Evolutionary conservation across 192 early-diverging fungal species (phyloP).

Genomic region (Rhizophagus clarus): DNA sequence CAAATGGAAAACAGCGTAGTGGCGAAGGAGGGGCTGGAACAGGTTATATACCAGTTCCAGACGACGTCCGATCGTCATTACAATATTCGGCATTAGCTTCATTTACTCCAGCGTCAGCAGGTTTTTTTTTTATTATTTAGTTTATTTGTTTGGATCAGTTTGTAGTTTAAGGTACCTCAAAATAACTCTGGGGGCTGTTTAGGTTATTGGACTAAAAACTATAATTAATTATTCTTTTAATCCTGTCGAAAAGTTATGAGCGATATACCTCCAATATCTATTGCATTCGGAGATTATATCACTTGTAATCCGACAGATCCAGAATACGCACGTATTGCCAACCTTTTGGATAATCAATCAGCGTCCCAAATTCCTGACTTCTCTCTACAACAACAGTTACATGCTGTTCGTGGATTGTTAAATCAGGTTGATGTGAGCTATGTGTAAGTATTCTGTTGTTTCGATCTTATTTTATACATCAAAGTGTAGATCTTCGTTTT

Average conservation of each 20-base stretch:
- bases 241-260: not conserved
- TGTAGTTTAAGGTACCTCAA: not conserved
- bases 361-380: not conserved
- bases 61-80: slow-evolving; percentile 18
- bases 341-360: slow-evolving; percentile 2
- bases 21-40: not conserved
- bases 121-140: slow-evolving; percentile 22
- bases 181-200: not conserved
- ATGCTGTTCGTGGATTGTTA: slow-evolving; percentile 8
- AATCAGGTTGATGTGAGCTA: slow-evolving; percentile 32
- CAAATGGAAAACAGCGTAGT: slow-evolving; percentile 1
- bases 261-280: slow-evolving; percentile 22
- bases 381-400: slow-evolving; percentile 25
- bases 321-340: slow-evolving; percentile 16
- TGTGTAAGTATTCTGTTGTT: slow-evolving; percentile 16
- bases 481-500: too few relatives aligned
- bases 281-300: slow-evolving; percentile 20
- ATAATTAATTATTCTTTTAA: not conserved
- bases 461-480: not conserved
- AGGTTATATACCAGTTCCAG: not conserved
- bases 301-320: slow-evolving; percentile 28
- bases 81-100: slow-evolving; percentile 23
- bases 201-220: not conserved
- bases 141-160: not conserved
- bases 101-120: slow-evolving; percentile 24